These are phyloP conservation scores for Amaranthus palmeri DNA, from an alignment of 148 eudicot species.

Conservation along the genomic window DNA sequence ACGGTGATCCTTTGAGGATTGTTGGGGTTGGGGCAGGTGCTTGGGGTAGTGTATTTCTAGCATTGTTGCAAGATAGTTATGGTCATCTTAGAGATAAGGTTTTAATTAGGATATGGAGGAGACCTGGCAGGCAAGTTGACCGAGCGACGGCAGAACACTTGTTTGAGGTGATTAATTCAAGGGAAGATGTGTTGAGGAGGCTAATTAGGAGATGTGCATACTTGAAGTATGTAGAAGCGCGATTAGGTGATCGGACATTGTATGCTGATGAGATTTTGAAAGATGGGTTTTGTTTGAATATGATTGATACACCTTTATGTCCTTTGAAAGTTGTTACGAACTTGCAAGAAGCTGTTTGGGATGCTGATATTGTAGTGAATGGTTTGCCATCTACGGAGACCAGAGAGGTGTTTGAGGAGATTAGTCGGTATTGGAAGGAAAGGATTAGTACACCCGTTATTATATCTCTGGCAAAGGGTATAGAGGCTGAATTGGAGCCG, in stretches of 20 bases:
- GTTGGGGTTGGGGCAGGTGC: slow-evolving; percentile 89
- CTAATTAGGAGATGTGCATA: slow-evolving; percentile 78
- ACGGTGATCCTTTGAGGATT: slow-evolving; percentile 69
- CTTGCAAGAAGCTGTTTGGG: slow-evolving; percentile 95
- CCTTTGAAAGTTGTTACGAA: slow-evolving; percentile 85
- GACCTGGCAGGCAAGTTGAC: slow-evolving; percentile 61
- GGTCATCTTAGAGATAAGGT: slow-evolving; percentile 59
- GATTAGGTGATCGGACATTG: slow-evolving; percentile 70
- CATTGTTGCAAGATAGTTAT: slow-evolving; percentile 72
- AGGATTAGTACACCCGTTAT: slow-evolving; percentile 55
- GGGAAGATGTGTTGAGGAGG: slow-evolving; percentile 79
- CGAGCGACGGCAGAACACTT: slow-evolving; percentile 64
- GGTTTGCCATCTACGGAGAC: slow-evolving; percentile 93
- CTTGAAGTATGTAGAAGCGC: slow-evolving; percentile 79
- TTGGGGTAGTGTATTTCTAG: slow-evolving; percentile 84
- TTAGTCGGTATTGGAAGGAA: slow-evolving; percentile 82
- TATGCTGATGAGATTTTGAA: slow-evolving; percentile 84
- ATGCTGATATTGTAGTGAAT: slow-evolving; percentile 77
- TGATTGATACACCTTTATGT: slow-evolving; percentile 90
- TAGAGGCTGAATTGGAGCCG: slow-evolving; percentile 78
- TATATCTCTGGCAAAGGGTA: slow-evolving; percentile 78
- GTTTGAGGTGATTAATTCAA: slow-evolving; percentile 75
- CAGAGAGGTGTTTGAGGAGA: slow-evolving; percentile 67
- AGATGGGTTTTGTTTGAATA: slow-evolving; percentile 88
- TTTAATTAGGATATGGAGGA: slow-evolving; percentile 77